Base-by-base conservation (phyloP, 2,329 filamentous ascomycete species). In the Hypoxylon sp. region DNA sequence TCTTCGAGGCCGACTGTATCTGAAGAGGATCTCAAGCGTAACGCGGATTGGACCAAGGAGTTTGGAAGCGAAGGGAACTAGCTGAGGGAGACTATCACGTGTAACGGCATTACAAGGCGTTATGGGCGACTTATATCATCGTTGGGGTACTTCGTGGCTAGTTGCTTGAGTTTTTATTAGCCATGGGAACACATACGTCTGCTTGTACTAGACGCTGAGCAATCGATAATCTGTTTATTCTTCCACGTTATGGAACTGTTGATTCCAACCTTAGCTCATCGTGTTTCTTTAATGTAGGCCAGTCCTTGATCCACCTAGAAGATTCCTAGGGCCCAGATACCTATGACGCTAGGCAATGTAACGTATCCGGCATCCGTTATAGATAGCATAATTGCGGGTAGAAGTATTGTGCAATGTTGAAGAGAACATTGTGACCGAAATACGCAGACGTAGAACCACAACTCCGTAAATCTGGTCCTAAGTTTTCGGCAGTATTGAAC, bases 31-130 rank as follows among this genome's bases (percentile, higher is more conserved):
- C 86, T 99, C 50, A 87, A 89, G 73, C 88, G 89, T 76, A 98
- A 95, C 79, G 86, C 92, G 51, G 94, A 98, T 49, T 99, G 96
- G 96, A 99, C 96, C 8, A 88, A 91, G 76, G 95, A 98, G 82
- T 98, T 98, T 82, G 95, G 95, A 63, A 97, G 94, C 78, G 95
- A 98, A 80, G 95, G 95, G 17, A 79, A 79, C 61, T 79, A 88
- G 54, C 17, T 6, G 51, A 30, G 27, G 46, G n/a, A 17, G 25
- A 37, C 31, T 33, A 68, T 44, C 49, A 53, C 56, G 46, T 50
- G 60, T 11, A 59, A 58, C 22, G 69, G 74, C 74, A 76, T 76
- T 72, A 69, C 59, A 69, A 49, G 72, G 75, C 72, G 75, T 76
- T 76, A 64, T 61, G 35, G 73, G 73, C 66, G 72, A 62, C 57